Evolutionary conservation across 2,329 filamentous ascomycete genomes (phyloP).

Genomic region (Pseudogymnoascus pannorum): DNA sequence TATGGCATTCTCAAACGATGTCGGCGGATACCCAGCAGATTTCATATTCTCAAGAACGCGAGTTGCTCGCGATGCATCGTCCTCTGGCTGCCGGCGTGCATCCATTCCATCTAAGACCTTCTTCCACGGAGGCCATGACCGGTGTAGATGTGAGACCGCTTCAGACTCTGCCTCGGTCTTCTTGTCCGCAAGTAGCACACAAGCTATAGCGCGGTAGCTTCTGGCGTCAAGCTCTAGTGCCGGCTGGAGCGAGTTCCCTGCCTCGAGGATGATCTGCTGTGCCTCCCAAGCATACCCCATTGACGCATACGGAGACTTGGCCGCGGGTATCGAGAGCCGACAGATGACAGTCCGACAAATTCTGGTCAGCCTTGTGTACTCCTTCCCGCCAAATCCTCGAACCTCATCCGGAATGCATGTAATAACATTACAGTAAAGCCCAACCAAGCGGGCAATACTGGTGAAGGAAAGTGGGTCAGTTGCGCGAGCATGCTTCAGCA

Average conservation of each 20-base stretch:
- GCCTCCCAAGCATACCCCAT: constrained; percentile 50
- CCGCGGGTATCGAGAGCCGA: constrained; percentile 32
- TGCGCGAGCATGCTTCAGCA: constrained; percentile 24
- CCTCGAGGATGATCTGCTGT: constrained; percentile 45
- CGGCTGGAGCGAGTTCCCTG: constrained; percentile 41
- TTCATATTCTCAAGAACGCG: constrained; percentile 47
- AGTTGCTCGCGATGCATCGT: constrained; percentile 47
- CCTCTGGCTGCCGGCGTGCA: constrained; percentile 42
- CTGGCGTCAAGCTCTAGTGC: constrained; percentile 43
- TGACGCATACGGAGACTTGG: constrained; percentile 29
- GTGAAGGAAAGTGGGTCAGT: background rate
- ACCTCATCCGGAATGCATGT: background rate
- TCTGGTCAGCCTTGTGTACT: constrained; percentile 21
- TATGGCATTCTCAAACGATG: constrained; percentile 41
- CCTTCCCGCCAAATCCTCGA: background rate
- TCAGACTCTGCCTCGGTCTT: constrained; percentile 46
- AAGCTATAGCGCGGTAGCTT: constrained; percentile 48
- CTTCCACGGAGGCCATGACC: constrained; percentile 55
- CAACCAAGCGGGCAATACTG: background rate
- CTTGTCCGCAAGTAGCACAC: constrained; percentile 45
- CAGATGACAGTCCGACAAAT: constrained; percentile 37
- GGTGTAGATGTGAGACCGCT: constrained; percentile 40
- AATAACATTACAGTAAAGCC: background rate
- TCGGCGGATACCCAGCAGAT: constrained; percentile 45
- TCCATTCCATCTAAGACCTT: constrained; percentile 52